Percentiles rank a stretch among this genome's conserved stretches.
phyloP scores from a whole-genome alignment of 2,329 filamentous ascomycete genomes.

The Fusarium sp. region DNA sequence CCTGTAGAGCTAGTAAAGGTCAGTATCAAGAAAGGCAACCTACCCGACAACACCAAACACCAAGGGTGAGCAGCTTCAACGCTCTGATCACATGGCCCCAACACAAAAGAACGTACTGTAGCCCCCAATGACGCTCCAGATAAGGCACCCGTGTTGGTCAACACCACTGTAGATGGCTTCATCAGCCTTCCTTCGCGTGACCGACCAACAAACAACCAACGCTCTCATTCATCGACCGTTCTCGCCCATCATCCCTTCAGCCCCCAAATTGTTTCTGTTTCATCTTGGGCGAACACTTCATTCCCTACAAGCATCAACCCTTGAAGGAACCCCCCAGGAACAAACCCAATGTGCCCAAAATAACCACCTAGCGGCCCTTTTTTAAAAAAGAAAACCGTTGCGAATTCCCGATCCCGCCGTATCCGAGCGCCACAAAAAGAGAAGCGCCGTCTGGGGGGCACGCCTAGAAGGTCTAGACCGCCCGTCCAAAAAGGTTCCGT shows the following conservation, averaged over 20 bases:
- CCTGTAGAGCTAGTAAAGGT: background rate
- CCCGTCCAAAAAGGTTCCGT: background rate
- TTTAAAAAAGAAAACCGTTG: slow-evolving; percentile 18
- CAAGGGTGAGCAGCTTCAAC: background rate
- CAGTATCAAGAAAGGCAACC: background rate
- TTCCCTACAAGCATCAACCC: background rate
- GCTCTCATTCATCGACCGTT: background rate
- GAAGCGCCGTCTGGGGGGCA: background rate
- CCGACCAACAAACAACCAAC: background rate
- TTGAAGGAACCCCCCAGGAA: background rate
- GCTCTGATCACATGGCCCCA: background rate
- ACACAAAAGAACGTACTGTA: background rate
- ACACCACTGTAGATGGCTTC: background rate
- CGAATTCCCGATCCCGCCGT: slow-evolving; percentile 14
- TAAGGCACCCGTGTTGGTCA: background rate
- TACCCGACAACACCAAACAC: background rate
- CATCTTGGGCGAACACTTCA: background rate
- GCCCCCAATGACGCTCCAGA: background rate
- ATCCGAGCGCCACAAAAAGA: slow-evolving; percentile 28
- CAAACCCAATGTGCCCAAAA: background rate
- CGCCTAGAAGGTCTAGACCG: slow-evolving; percentile 26
- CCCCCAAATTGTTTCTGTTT: background rate
- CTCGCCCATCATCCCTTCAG: background rate
- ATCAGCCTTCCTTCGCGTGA: background rate
- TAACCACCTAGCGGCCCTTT: background rate